Evolutionary conservation across 805 yeast species (phyloP).

Genomic region (Scheffersomyces coipomensis): DNA sequence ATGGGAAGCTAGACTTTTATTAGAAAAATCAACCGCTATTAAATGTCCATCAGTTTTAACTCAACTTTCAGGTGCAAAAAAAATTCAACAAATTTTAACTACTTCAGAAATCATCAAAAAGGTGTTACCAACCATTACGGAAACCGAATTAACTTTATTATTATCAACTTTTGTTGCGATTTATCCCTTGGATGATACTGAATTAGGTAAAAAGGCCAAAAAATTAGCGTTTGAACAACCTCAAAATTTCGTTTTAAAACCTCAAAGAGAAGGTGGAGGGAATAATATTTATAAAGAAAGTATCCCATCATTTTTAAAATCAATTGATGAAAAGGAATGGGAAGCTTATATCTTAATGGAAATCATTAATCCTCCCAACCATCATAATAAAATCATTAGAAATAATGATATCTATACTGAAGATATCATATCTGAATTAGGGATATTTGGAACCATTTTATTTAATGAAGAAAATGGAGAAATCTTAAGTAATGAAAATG

Average conservation of each 20-base stretch:
- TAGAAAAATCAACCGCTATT: constrained; percentile 78
- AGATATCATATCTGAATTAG: constrained; percentile 84
- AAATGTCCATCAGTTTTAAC: constrained; percentile 90
- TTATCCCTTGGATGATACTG: constrained; percentile 77
- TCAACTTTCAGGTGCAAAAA: constrained; percentile 91
- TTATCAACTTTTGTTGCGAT: constrained; percentile 77
- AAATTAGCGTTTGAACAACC: constrained; percentile 67
- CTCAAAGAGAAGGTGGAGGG: constrained; percentile 99
- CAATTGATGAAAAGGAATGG: constrained; percentile 72
- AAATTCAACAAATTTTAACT: constrained; percentile 87
- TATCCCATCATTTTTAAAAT: constrained; percentile 69
- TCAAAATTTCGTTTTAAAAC: constrained; percentile 79
- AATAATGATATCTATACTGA: constrained; percentile 63
- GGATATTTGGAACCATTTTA: constrained; percentile 80
- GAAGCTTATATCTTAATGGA: constrained; percentile 93
- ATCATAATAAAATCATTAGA: constrained; percentile 68
- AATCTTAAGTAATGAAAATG: constrained; percentile 58
- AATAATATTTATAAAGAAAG: constrained; percentile 86
- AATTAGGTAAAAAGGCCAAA: constrained; percentile 60
- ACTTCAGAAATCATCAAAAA: constrained; percentile 44
- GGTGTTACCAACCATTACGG: constrained; percentile 39
- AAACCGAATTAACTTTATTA: constrained; percentile 30
- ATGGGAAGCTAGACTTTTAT: constrained; percentile 73
- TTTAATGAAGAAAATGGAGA: constrained; percentile 66
- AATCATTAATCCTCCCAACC: constrained; percentile 74